These are phyloP conservation scores for Clavariopsis aquatica DNA, from an alignment of 495 filamentous ascomycete genomes.

Conservation along the genomic window DNA sequence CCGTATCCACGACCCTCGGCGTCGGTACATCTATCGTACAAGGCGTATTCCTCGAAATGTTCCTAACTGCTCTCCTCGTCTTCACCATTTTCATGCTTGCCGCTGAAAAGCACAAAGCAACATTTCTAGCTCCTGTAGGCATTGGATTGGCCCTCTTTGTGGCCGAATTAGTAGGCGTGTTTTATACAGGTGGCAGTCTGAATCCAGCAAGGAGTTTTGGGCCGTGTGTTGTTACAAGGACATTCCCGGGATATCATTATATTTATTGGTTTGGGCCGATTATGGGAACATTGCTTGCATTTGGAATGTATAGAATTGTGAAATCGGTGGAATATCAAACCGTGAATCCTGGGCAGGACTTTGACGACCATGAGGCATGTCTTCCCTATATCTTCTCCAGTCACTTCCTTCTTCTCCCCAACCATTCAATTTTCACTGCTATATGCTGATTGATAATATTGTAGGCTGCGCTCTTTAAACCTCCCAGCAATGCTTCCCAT, in stretches of 20 bases:
- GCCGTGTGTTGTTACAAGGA: conserved; percentile 63
- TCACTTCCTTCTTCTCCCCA: background rate
- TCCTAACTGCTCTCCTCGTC: conserved; percentile 74
- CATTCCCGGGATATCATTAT: conserved; percentile 70
- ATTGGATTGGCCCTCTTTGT: conserved; percentile 76
- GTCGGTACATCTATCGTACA: conserved; percentile 60
- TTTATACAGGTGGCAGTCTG: conserved; percentile 70
- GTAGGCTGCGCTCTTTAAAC: conserved; percentile 34
- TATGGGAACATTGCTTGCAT: conserved; percentile 45
- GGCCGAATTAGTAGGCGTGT: conserved; percentile 67
- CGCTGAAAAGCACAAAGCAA: conserved; percentile 77
- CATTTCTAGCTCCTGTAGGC: conserved; percentile 75
- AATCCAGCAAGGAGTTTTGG: conserved; percentile 74
- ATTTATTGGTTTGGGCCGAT: conserved; percentile 57
- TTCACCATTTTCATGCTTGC: conserved; percentile 83
- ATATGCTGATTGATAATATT: background rate
- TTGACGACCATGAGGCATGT: conserved; percentile 42
- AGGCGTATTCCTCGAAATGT: conserved; percentile 77
- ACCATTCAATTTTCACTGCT: background rate
- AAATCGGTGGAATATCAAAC: conserved; percentile 70
- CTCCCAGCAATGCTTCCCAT: conserved; percentile 18
- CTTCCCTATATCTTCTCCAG: too few species aligned
- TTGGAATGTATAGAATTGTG: conserved; percentile 46
- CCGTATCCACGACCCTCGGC: conserved; percentile 61
- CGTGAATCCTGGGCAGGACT: conserved; percentile 76